These are phyloP conservation scores for Xylaria sp. DNA, from an alignment of 2,329 filamentous ascomycete genomes.

Conservation along the genomic window DNA sequence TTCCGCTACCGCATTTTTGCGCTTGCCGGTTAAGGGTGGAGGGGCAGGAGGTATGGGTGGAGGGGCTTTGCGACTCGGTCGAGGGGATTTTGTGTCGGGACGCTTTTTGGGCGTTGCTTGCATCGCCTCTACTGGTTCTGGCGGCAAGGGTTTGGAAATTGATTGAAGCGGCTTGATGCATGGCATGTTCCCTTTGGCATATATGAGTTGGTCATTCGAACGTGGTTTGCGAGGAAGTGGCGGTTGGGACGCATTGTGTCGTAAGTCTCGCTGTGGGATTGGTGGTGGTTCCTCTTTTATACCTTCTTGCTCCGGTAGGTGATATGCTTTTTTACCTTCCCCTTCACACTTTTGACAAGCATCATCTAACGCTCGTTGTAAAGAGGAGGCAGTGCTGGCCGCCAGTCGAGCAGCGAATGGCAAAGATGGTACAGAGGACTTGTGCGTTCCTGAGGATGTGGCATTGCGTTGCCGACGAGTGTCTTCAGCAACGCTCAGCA, in stretches of 20 bases:
- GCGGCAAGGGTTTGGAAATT: constrained; percentile 39
- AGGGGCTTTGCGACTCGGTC: constrained; percentile 27
- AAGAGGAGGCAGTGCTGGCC: constrained; percentile 47
- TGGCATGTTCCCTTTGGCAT: constrained; percentile 40
- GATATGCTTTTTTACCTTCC: constrained; percentile 36
- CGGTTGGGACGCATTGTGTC: constrained; percentile 8
- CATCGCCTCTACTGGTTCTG: constrained; percentile 31
- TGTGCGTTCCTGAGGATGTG: constrained; percentile 38
- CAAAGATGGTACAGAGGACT: constrained; percentile 45
- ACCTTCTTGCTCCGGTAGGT: constrained; percentile 20
- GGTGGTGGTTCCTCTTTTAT: constrained; percentile 35
- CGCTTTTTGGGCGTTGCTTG: constrained; percentile 20
- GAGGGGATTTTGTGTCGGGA: constrained; percentile 25
- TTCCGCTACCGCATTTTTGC: constrained; percentile 38
- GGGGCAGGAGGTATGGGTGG: background rate
- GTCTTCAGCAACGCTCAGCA: constrained; percentile 8
- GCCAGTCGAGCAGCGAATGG: constrained; percentile 49
- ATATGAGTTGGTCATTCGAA: constrained; percentile 36
- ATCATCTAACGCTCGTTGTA: constrained; percentile 49
- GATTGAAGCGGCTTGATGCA: constrained; percentile 21
- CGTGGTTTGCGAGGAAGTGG: constrained; percentile 31
- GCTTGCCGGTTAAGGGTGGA: constrained; percentile 22
- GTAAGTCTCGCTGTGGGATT: constrained; percentile 25
- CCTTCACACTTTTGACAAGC: constrained; percentile 46
- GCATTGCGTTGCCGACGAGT: constrained; percentile 25